Conservation (phyloP, 2,329 filamentous ascomycete species). For the Coniochaeta sp. region DNA sequence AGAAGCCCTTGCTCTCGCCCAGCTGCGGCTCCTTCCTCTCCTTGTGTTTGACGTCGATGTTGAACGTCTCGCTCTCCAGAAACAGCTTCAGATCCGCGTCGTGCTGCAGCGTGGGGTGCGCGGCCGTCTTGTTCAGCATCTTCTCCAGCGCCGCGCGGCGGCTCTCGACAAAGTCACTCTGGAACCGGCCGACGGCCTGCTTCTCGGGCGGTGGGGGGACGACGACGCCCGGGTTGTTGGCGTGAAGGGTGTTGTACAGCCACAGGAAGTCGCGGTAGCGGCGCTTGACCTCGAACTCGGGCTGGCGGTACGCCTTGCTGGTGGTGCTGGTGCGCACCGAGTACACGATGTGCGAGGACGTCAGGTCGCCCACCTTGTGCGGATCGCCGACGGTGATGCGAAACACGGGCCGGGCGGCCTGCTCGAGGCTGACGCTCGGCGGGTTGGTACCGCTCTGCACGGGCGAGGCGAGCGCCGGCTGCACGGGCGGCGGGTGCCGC, state of each 20-base stretch:
- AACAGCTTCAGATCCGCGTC: constrained; percentile 94
- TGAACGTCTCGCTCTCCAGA: constrained; percentile 92
- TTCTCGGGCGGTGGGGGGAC: constrained; percentile 96
- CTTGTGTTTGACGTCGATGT: constrained; percentile 95
- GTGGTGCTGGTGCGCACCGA: constrained; percentile 92
- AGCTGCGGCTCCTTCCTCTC: constrained; percentile 82
- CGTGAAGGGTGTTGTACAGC: constrained; percentile 92
- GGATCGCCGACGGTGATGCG: constrained; percentile 90
- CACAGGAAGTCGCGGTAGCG: constrained; percentile 96
- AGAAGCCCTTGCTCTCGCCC: constrained; percentile 86
- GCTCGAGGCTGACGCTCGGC: constrained; percentile 84
- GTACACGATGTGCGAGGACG: constrained; percentile 96
- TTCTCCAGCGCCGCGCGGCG: constrained; percentile 86
- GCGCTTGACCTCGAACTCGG: constrained; percentile 88
- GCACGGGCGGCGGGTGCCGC: constrained; percentile 59
- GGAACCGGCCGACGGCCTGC: constrained; percentile 92
- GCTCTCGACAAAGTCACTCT: constrained; percentile 93
- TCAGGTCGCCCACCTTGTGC: constrained; percentile 94
- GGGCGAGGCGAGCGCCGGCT: constrained; percentile 45
- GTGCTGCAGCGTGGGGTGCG: constrained; percentile 84
- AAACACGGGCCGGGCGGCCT: constrained; percentile 88
- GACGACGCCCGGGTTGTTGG: constrained; percentile 90
- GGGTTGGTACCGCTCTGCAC: constrained; percentile 52
- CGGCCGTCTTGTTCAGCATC: constrained; percentile 94
- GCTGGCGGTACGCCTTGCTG: constrained; percentile 89